Evolutionary conservation across 2,329 filamentous ascomycete genomes (phyloP).

Genomic region (Apiospora kogelbergensis): DNA sequence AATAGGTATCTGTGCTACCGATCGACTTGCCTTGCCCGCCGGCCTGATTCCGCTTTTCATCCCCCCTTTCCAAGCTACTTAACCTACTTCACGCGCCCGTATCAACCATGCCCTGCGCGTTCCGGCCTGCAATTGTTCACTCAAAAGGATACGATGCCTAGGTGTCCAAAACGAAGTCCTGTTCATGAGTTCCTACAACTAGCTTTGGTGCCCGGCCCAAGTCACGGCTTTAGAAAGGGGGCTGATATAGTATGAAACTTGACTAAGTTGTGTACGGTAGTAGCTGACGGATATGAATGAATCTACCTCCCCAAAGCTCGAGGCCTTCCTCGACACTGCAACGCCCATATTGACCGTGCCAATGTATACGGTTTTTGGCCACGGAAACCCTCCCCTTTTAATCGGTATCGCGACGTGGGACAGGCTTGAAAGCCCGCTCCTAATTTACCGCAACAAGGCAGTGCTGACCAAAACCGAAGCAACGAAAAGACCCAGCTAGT

Average conservation of each 20-base stretch:
- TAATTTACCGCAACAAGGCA: not conserved
- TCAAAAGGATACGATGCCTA: not conserved
- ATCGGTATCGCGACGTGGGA: not conserved
- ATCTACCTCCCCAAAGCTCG: not conserved
- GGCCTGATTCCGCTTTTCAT: not conserved
- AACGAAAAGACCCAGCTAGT: conserved; percentile 24
- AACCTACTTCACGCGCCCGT: not conserved
- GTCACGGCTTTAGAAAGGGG: not conserved
- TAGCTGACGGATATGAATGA: not conserved
- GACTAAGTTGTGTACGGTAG: not conserved
- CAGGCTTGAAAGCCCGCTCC: not conserved
- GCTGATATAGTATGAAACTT: not conserved
- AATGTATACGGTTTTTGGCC: not conserved
- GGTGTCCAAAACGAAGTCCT: not conserved
- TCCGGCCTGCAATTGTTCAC: too few species aligned
- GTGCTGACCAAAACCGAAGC: conserved; percentile 17
- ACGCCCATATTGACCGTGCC: not conserved
- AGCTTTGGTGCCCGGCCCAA: not conserved
- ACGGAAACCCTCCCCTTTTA: not conserved
- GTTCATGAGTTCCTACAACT: not conserved
- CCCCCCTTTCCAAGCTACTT: not conserved
- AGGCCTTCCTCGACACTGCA: not conserved
- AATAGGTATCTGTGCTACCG: not conserved
- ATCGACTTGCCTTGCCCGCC: not conserved
- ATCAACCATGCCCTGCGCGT: too few species aligned